Evolutionary conservation across 352 stramenopile genomes (phyloP), one percentile per base, ranked within the genome.

Genomic region (Phytophthora quininea): DNA sequence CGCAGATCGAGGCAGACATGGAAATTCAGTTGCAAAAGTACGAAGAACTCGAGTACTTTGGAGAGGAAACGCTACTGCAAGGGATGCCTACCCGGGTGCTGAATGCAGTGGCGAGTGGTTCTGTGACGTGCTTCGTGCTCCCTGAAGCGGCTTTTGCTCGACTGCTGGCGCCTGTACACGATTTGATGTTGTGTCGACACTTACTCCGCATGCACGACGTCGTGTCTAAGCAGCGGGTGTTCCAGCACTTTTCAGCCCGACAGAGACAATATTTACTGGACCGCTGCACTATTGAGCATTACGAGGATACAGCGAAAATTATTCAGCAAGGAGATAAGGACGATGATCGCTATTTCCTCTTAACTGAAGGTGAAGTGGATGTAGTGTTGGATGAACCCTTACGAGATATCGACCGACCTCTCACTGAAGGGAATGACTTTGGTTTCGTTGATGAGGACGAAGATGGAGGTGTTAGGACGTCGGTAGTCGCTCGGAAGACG

Each of bases 271-370:
- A 69, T 31, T 45, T 92, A 24, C 71, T 93, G 45, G 79, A 91
- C 48, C 69, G 71, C 42, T 88, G 79, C 57, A 66, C 57, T 6
- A 58, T 92, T 15, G 64, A 78, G 31, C 57, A 61, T 15, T 95
- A 88, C 32, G 56, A 58, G 0, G 69, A 85, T 38, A 76, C 74
- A 49, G 76, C 79, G 3, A 52, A 49, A 10, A 86, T 93, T 19
- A 89, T 84, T 45, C 69, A 69, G 6, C 79, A 92, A 64, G 72
- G 73, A 29, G 84, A 93, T 3, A 71, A 77, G 32, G 73, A 84
- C 12, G 81, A 91, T 43, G 73, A 88, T 37, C 68, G 73, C 40
- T 95, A 86, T 73, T 93, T 91, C 43, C 76, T 95, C 42, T 55
- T 95, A 2, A 69, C 71, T 1, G 82, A 92, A 35, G 83, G 85